Base-by-base conservation (phyloP, 306 rosid genomes). In the Trifolium pratense region DNA sequence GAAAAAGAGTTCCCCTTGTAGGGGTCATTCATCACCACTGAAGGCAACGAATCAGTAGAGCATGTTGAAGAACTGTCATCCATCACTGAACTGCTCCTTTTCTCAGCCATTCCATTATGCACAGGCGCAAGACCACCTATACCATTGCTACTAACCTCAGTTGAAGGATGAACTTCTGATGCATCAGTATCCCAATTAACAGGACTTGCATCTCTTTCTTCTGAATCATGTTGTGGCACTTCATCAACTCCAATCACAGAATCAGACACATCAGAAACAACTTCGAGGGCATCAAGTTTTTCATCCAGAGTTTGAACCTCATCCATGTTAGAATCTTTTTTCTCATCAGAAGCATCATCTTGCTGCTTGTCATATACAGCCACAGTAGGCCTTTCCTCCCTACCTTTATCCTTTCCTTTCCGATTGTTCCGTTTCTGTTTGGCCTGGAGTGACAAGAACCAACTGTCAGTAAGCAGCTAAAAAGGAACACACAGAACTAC, bases 1-100 rank as follows among this genome's bases (percentile, higher is more conserved):
- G 86, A 81, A 52, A 70, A 72, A 1, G 87, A 65, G 83, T 71
- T 90, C 66, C 92, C 99, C 81, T 77, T 91, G 79, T 68, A 78
- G 66, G 89, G 78, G 14, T 85, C 97, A 71, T 84, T 88, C 80
- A 79, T 82, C 71, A 75, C 89, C 62, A 86, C 78, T 21, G 99
- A 95, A 49, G 97, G 97, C 69, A 91, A 84, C 5, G 99, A 95
- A 81, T 95, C 99, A 7, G 97, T 86, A 49, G 97, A 95, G 78
- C 97, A 90, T 13, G 99, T 95, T 70, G 97, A 95, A 72, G 99
- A 95, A 84, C 96, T 95, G 82, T 95, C 99, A 70, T 95, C 99
- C 86, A 91, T 81, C 51, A 85, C 79, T 16, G 82, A 86, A 62
- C 81, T 48, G 71, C 84, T 81, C 86, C 85, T 91, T 73, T 85